Evolutionary conservation across 108 stramenopile species (phyloP), one percentile per base, ranked within the genome.

Genomic region (Heterococcus sp.): DNA sequence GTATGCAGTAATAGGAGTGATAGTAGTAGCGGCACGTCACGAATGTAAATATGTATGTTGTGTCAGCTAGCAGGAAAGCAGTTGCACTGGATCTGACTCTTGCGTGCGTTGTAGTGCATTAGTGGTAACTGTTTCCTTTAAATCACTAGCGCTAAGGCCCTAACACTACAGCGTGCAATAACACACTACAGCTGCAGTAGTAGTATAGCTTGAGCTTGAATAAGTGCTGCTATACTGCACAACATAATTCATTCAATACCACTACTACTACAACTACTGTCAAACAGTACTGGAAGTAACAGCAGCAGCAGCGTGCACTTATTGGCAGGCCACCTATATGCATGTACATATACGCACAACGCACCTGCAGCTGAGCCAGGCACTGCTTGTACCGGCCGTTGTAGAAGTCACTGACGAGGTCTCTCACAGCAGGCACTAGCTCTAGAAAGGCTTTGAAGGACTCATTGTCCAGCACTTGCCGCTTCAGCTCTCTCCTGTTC

Each of bases 401-500:
- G 32, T 37, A 65, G 69, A 84, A 75, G 75, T 84, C 83, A 65
- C 11, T 35, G 32, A 3, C 32, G 2, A 26, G 21, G 28, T 38
- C 35, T 2, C 35, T 14, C 32, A 72, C 74, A 69, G 34, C 38
- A 28, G 82, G 82, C 35, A 83, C 74, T 63, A 83, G 82, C 38
- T 83, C 82, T 35, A 83, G 82, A 32, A 83, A 68, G 37, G 66
- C 38, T 38, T 32, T 67, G 69, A 83, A 83, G 63, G 74, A 37
- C 38, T 63, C 3, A 37, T 75, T 75, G 14, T 83, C 82, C 2
- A 83, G 58, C 35, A 83, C 68, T 37, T 32, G 33, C 33, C 38
- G 27, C 66, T 40, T 38, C 74, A 83, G 46, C 66, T 83, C 82
- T 26, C 32, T 35, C 67, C 82, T 69, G 33, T 2, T 29, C 37